These are phyloP conservation scores for Lichtheimia ramosa DNA, from an alignment of 371 early-diverging fungal species.

Conservation along the genomic window DNA sequence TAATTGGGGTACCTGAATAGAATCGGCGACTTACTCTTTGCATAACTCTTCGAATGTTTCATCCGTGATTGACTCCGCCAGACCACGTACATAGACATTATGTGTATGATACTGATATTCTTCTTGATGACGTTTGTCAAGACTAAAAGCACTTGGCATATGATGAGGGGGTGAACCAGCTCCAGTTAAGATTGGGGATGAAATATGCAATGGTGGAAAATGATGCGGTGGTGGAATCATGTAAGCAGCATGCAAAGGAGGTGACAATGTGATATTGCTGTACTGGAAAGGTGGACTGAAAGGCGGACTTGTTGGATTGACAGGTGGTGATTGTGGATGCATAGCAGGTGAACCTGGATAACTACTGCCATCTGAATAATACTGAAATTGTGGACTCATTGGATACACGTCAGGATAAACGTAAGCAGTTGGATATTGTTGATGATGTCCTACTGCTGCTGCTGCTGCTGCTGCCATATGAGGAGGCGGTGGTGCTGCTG, in stretches of 20 bases:
- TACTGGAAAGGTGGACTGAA: constrained; percentile 36
- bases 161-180: constrained; percentile 37
- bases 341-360: constrained; percentile 50
- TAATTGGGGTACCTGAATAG: too few relatives aligned
- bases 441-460: constrained; percentile 1
- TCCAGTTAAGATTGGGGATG: constrained; percentile 44
- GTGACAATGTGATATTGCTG: constrained; percentile 35
- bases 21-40: constrained; percentile 39
- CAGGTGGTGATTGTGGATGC: constrained; percentile 45
- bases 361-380: constrained; percentile 46
- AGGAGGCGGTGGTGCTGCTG: background rate
- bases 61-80: constrained; percentile 73
- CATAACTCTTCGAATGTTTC: constrained; percentile 72
- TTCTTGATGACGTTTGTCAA: constrained; percentile 20
- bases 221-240: constrained; percentile 35
- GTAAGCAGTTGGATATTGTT: background rate
- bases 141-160: constrained; percentile 20
- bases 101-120: constrained; percentile 32
- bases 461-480: background rate
- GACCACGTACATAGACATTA: constrained; percentile 86
- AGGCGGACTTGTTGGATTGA: constrained; percentile 47
- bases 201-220: constrained; percentile 50
- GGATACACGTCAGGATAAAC: constrained; percentile 36
- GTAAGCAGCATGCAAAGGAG: constrained; percentile 39
- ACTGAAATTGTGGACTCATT: constrained; percentile 49